Evolutionary conservation across 1,139 yeast species (phyloP).

Genomic region (Yamadazyma friedrichii): DNA sequence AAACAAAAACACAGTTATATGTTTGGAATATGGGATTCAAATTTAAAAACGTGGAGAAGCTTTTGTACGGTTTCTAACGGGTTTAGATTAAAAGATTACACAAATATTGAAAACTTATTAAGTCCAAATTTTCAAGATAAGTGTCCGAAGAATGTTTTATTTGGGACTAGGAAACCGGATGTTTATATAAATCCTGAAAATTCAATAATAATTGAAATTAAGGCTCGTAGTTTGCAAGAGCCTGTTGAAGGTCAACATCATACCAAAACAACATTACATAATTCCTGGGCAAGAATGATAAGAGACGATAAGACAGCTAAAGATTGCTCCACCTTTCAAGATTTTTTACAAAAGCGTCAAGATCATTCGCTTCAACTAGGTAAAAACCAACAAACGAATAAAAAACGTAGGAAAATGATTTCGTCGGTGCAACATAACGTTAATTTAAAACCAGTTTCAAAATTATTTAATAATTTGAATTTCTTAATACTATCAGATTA

Average conservation of each 20-base stretch:
- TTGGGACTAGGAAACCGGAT: constrained; percentile 64
- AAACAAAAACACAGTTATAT: constrained; percentile 65
- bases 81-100: constrained; percentile 61
- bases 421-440: constrained; percentile 14
- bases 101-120: constrained; percentile 56
- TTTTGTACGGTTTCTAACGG: constrained; percentile 89
- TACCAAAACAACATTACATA: constrained; percentile 69
- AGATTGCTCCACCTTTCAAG: constrained; percentile 57
- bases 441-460: constrained; percentile 5
- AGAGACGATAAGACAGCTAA: constrained; percentile 65
- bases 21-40: constrained; percentile 59
- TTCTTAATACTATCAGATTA: constrained; percentile 26
- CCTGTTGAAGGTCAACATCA: constrained; percentile 51
- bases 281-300: constrained; percentile 68
- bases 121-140: constrained; percentile 39
- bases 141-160: constrained; percentile 48
- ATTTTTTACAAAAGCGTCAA: constrained; percentile 42
- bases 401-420: constrained; percentile 14
- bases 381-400: constrained; percentile 30
- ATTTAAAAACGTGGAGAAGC: constrained; percentile 42
- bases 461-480: constrained; percentile 5
- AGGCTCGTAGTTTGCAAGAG: constrained; percentile 71
- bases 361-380: constrained; percentile 22
- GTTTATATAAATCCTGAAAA: constrained; percentile 79
- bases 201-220: constrained; percentile 79